Base-by-base conservation (phyloP, 2,329 filamentous ascomycete genomes). In the Talaromyces sp. region DNA sequence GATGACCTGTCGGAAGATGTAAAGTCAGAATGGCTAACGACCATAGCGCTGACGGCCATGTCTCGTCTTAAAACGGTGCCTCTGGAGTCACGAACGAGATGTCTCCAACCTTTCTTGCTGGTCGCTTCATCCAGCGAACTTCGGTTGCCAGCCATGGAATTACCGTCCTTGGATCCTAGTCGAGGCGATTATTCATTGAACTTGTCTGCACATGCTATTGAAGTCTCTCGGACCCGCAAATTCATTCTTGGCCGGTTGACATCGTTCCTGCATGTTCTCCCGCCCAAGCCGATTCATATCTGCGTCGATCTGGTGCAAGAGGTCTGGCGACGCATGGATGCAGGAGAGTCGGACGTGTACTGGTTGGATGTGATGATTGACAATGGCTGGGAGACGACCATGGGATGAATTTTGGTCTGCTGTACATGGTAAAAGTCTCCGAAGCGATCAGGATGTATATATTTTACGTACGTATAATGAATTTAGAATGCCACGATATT, bases 341-440 rank as follows among this genome's bases (percentile, higher is more conserved):
- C 75, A 1, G 81, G 80, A 0, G 73, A 77, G 14, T 14, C 61
- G 6, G 75, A 80, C 31, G 75, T 77, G 3, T 84, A 83, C 69
- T 85, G 83, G 83, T 77, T 84, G 67, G 82, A 84, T 68, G 77
- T 85, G 5, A 82, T 84, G 79, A 80, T 83, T 66, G 81, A 84
- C 69, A 83, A 81, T 63, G 79, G 81, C 8, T 84, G 81, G 81
- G 81, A 84, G 69, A 84, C 82, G 14, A 80, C 84, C 28, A 82
- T 84, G 79, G 81, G 79, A 21, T 81, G 63, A 65, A 12, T n/a
- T 11, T 40, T 23, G 28, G 28, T 9, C 33, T 57, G 40, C 35
- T 42, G 37, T 42, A 57, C 54, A 56, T 25, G 40, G 54, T 56
- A 56, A 37, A 42, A 40, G 18, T 40, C 42, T 57, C 50, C 35